These are phyloP conservation scores for Boletus sensibilis DNA, from an alignment of 768 basidiomycete genomes.

Conservation along the genomic window DNA sequence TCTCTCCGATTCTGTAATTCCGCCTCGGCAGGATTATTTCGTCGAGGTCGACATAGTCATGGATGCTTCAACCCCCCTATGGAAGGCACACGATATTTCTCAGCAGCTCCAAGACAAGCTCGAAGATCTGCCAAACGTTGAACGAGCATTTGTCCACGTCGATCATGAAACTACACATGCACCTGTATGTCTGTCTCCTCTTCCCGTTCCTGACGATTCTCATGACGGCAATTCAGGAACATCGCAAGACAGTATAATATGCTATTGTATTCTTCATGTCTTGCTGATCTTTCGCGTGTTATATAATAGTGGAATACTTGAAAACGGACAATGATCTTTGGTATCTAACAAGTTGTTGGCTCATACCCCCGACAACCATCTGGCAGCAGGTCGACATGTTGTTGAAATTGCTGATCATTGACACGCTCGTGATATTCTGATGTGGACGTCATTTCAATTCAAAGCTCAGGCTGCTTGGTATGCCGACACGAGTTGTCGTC, in stretches of 20 bases:
- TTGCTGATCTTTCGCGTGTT: background rate
- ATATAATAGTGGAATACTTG: background rate
- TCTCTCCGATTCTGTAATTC: background rate
- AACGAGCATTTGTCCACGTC: conserved; percentile 91
- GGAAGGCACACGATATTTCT: conserved; percentile 84
- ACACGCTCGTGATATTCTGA: background rate
- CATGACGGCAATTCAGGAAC: conserved; percentile 35
- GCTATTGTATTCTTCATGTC: background rate
- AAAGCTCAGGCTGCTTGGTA: background rate
- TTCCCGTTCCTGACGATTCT: background rate
- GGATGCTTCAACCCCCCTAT: conserved; percentile 82
- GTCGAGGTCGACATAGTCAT: conserved; percentile 97
- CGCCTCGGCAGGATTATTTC: conserved; percentile 65
- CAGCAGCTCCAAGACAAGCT: conserved; percentile 87
- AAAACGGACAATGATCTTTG: background rate
- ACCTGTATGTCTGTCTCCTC: conserved; percentile 41
- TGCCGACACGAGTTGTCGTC: background rate
- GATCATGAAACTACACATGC: conserved; percentile 90
- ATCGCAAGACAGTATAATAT: conserved; percentile 37
- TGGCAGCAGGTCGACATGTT: background rate
- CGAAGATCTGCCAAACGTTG: conserved; percentile 86
- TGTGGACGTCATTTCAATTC: background rate
- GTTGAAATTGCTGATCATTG: conserved; percentile 4
- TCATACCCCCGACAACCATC: background rate
- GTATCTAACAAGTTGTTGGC: background rate